These are phyloP conservation scores for Ceratocystis cubensis DNA, from an alignment of 2,329 filamentous ascomycete genomes.

Conservation along the genomic window DNA sequence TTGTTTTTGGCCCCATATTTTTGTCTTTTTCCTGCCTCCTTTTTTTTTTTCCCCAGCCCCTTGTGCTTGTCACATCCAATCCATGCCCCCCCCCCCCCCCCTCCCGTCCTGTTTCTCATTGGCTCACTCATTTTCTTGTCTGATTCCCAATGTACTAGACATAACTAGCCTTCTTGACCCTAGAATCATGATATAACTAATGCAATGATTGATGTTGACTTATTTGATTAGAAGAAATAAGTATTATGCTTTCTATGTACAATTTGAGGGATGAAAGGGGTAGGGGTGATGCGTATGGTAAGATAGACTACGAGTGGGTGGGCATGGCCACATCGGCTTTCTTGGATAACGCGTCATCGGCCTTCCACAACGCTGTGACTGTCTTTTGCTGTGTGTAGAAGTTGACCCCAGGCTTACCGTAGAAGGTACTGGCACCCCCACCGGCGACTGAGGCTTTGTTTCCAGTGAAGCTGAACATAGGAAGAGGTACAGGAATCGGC, in stretches of 20 bases:
- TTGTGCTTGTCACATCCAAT: not conserved
- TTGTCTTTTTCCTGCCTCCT: slow-evolving; percentile 2
- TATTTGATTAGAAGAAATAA: not conserved
- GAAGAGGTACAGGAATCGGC: slow-evolving; percentile 59
- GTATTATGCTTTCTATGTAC: slow-evolving; percentile 11
- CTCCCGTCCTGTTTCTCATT: not conserved
- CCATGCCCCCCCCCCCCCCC: not conserved
- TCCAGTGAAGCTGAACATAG: slow-evolving; percentile 61
- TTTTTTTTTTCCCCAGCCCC: not conserved
- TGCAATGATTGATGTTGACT: slow-evolving; percentile 5
- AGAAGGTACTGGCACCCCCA: slow-evolving; percentile 86
- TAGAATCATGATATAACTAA: slow-evolving; percentile 1
- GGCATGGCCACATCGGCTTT: slow-evolving; percentile 89
- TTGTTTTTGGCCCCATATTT: not conserved
- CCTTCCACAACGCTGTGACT: slow-evolving; percentile 73
- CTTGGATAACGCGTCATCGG: slow-evolving; percentile 50
- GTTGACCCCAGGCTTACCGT: slow-evolving; percentile 79
- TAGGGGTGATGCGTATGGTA: not conserved
- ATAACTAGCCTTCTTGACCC: not conserved
- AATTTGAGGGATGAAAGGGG: not conserved
- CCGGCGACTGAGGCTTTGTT: slow-evolving; percentile 88
- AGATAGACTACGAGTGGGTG: slow-evolving; percentile 24
- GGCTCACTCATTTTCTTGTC: not conserved
- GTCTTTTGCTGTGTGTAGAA: slow-evolving; percentile 99
- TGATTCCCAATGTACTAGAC: not conserved